Evolutionary conservation across 1,284 basidiomycete genomes (phyloP).

Genomic region (Vanrija humicola): DNA sequence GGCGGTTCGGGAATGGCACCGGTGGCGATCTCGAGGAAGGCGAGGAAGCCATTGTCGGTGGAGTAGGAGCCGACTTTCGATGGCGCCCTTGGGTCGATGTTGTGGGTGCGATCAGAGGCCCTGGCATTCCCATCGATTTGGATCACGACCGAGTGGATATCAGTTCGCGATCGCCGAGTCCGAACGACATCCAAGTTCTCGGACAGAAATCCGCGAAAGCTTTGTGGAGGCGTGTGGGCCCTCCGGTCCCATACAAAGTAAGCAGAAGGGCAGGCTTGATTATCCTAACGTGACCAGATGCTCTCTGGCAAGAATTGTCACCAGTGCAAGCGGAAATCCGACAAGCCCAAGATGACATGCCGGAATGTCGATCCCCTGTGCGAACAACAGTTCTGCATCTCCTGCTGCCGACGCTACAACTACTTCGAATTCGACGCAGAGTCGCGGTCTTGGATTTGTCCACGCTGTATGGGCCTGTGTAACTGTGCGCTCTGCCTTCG

Average conservation of each 20-base stretch:
- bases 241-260: conserved; percentile 20
- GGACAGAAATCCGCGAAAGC: too few species aligned
- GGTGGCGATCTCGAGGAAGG: conserved; percentile 13
- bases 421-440: conserved; percentile 44
- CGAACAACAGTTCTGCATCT: conserved; percentile 30
- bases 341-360: conserved; percentile 44
- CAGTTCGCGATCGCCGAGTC: too few species aligned
- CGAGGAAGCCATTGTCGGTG: conserved; percentile 20
- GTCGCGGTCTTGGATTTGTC: conserved; percentile 42
- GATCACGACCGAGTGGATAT: too few species aligned
- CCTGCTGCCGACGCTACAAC: conserved; percentile 41
- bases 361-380: conserved; percentile 36
- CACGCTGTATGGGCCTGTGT: conserved; percentile 39
- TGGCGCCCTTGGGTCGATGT: conserved; percentile 5
- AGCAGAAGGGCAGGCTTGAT: conserved; percentile 1
- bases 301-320: conserved; percentile 37
- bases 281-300: background rate
- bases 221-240: too few species aligned
- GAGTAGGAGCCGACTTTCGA: conserved; percentile 19
- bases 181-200: too few species aligned
- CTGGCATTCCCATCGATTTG: too few species aligned
- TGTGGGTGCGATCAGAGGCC: background rate
- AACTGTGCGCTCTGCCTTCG: conserved; percentile 39
- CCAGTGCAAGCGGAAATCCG: conserved; percentile 40
- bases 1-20: conserved; percentile 29